Evolutionary conservation across 2,329 filamentous ascomycete species (phyloP).

Genomic region (Graphilbum sp.): DNA sequence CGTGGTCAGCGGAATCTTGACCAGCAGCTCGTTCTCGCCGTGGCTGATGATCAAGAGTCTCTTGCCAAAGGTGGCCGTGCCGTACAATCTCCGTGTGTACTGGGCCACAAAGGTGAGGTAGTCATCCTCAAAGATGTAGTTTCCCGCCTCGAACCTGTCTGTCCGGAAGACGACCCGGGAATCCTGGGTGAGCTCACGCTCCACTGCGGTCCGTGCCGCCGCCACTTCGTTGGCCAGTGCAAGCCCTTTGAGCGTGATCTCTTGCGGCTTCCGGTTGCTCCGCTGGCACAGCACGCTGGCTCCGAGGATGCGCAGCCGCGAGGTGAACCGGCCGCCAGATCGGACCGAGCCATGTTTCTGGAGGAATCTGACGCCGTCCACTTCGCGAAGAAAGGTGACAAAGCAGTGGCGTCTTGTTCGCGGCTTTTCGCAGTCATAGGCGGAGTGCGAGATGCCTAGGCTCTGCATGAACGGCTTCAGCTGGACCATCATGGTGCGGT

Average conservation of each 20-base stretch:
- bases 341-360: constrained; percentile 13
- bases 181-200: constrained; percentile 1
- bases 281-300: constrained; percentile 14
- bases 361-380: constrained; percentile 27
- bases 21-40: constrained; percentile 12
- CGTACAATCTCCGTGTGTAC: background rate
- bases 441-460: constrained; percentile 19
- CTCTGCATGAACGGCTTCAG: constrained; percentile 22
- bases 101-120: constrained; percentile 28
- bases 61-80: constrained; percentile 21
- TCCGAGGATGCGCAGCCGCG: constrained; percentile 14
- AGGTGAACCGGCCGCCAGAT: constrained; percentile 3
- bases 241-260: constrained; percentile 10
- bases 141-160: constrained; percentile 22
- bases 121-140: constrained; percentile 23
- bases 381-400: constrained; percentile 24
- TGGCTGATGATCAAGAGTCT: constrained; percentile 21
- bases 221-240: constrained; percentile 8
- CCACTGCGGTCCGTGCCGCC: background rate
- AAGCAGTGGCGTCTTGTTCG: constrained; percentile 16
- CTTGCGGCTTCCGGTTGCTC: constrained; percentile 7
- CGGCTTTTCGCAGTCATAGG: constrained; percentile 28
- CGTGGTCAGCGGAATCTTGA: constrained; percentile 33
- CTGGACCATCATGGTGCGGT: constrained; percentile 20
- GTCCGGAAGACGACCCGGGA: background rate